Conservation (phyloP, 257 asterid species). For the Primulina huaijiensis region DNA sequence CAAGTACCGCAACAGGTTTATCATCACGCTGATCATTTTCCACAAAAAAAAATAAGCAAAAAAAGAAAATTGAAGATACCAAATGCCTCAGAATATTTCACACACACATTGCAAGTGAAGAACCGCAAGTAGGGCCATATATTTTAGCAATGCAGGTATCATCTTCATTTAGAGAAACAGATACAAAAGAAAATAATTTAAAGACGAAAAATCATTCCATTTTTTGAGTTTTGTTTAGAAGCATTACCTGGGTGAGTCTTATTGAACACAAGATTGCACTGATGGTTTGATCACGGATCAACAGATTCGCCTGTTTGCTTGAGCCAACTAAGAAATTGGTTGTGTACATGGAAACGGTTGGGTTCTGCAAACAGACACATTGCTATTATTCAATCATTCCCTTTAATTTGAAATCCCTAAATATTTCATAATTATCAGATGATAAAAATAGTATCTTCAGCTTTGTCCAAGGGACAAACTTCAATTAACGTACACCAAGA, state of each 20-base stretch:
- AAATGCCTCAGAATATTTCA: conserved; percentile 24
- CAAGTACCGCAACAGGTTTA: conserved; percentile 66
- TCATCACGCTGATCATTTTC: conserved; percentile 58
- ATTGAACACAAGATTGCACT: conserved; percentile 52
- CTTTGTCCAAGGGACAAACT: neutral
- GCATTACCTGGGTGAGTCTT: conserved; percentile 56
- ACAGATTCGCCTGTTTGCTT: conserved; percentile 59
- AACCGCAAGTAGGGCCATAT: neutral
- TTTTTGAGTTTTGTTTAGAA: conserved; percentile 11
- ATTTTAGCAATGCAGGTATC: neutral
- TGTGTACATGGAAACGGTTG: conserved; percentile 46
- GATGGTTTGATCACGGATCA: conserved; percentile 52
- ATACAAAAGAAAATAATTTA: neutral
- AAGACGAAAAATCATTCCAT: neutral
- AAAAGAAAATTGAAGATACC: conserved; percentile 17
- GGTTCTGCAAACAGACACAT: conserved; percentile 49
- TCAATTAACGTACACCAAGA: neutral
- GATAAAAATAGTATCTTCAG: neutral
- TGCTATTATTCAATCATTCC: conserved; percentile 16
- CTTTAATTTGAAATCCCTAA: neutral
- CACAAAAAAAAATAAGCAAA: conserved; percentile 26
- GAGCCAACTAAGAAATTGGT: conserved; percentile 66
- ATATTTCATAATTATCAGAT: neutral
- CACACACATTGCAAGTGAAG: neutral
- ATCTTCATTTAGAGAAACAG: neutral